phyloP scores from a whole-genome alignment of 352 stramenopile genomes.

The Pythium sukuiense region DNA sequence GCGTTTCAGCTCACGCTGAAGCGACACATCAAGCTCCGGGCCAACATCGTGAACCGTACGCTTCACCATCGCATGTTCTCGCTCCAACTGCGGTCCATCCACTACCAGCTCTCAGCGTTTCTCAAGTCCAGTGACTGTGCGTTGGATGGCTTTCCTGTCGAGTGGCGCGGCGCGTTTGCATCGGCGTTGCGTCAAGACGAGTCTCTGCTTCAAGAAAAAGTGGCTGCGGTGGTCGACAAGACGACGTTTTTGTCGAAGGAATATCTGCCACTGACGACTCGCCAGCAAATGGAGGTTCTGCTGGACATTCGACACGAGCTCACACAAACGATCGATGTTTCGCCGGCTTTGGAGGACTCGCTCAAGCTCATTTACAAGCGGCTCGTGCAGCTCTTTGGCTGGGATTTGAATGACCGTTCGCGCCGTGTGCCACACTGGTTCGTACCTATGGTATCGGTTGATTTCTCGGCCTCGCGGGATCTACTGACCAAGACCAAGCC shows the following conservation, averaged over 20 bases:
- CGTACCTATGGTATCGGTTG: constrained; percentile 44
- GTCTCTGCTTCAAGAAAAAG: constrained; percentile 52
- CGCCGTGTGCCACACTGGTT: constrained; percentile 66
- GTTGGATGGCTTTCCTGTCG: constrained; percentile 19
- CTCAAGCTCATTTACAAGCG: constrained; percentile 64
- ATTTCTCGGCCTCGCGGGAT: constrained; percentile 46
- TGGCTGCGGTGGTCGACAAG: constrained; percentile 47
- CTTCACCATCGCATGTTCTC: constrained; percentile 32
- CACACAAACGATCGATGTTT: constrained; percentile 34
- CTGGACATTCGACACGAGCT: constrained; percentile 54
- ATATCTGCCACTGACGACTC: constrained; percentile 38
- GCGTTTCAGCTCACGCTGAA: constrained; percentile 54
- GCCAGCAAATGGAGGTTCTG: constrained; percentile 54
- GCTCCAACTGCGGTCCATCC: constrained; percentile 30
- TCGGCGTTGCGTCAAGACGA: constrained; percentile 42
- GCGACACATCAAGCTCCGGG: constrained; percentile 27
- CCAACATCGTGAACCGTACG: constrained; percentile 26
- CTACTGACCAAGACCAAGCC: constrained; percentile 36
- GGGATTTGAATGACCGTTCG: constrained; percentile 36
- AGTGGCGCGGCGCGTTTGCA: constrained; percentile 22
- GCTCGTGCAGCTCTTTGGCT: constrained; percentile 37
- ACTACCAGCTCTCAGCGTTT: constrained; percentile 27
- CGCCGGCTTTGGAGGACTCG: constrained; percentile 51
- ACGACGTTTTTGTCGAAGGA: constrained; percentile 62
- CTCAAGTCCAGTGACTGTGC: constrained; percentile 5